Evolutionary conservation across 139 green algal species (phyloP), one percentile per base, ranked within the genome.

Genomic region (Monoraphidium neglectum): DNA sequence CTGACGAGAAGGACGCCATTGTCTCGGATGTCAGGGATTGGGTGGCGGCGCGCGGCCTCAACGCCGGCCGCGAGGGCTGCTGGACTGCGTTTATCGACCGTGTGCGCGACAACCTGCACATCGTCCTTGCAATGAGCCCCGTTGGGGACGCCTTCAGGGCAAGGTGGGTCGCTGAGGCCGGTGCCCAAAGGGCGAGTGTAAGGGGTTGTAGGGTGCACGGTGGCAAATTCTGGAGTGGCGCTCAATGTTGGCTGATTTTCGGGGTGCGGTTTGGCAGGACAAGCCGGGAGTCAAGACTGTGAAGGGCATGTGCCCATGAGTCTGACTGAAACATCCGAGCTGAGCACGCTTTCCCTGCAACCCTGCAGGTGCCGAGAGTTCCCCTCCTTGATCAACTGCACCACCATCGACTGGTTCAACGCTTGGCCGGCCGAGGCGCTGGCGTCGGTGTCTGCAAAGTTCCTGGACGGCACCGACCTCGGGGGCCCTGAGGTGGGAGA

Each of bases 111-210:
- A 91, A 93, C 81, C 79, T 98, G 74, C 93, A 97, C 77, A 85
- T 98, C 6, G 89, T 97, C 77, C 85, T 97, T 69, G 96, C 91
- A 82, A 95, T 97, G 88, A 92, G 78, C 35, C 94, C 94, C 33
- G 93, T 95, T 16, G 94, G 94, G 1, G 92, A 97, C 80, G 92
- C 91, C 65, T 95, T 98, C 84, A 80, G 92, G 13, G 81, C 93
- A 12, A 87, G 92, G 32, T 93, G 90, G 26, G 76, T 59, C 18
- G 65, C 54, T 68, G 12, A 81, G 24, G 23, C n/a, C 65, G 35
- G 75, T 68, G 30, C n/a, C 43, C n/a, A 78, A 47, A 6, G 21
- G 51, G 21, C 18, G 51, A 21, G 21, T 60, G n/a, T n/a, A n/a
- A n/a, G n/a, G n/a, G n/a, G n/a, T n/a, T n/a, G n/a, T n/a, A n/a